Base-by-base conservation (phyloP, 768 basidiomycete species). In the Naganishia onofrii region DNA sequence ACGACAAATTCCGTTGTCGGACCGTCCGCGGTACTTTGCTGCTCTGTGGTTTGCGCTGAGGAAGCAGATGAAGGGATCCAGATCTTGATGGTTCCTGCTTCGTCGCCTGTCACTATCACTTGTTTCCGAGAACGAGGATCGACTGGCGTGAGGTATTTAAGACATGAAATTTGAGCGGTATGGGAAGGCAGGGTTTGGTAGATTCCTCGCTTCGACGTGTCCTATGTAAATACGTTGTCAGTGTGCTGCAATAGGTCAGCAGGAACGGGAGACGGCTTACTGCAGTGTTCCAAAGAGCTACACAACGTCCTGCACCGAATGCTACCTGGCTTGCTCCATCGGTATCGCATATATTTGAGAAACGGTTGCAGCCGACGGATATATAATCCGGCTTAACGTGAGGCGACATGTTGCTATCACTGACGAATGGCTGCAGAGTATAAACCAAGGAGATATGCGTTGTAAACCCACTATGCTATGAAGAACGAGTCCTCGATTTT, bases 121-220 rank as follows among this genome's bases (percentile, higher is more conserved):
- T 28, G 67, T 19, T 26, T 32, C 12, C 10, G 44, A 17, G 46
- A 26, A 13, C 48, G 19, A 51, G 48, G 48, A 23, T 51, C 48
- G 31, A 48, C 6, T 9, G 56, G 48, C 5, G 82, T 77, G 8
- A 88, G 73, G 75, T 92, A 93, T 54, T 87, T 87, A 54, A 93
- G 85, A 55, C 87, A 89, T 26, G 93, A 93, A 26, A 98, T 86
- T 21, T 86, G 76, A 12, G 87, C 87, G 55, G 86, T 80, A 75
- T 94, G 92, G 3, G 88, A 92, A 0, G 88, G 85, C 7, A 97
- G 84, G 0, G 92, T 94, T 67, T 84, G 81, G 23, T 82, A 82
- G 32, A 94, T 84, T 0, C 90, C 89, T 54, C 77, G 78, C 73
- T 87, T 86, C 13, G 74, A 66, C 19, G 77, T 73, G 69, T 84